Base-by-base conservation (phyloP, 805 yeast genomes). In the Zygotorulaspora florentina region DNA sequence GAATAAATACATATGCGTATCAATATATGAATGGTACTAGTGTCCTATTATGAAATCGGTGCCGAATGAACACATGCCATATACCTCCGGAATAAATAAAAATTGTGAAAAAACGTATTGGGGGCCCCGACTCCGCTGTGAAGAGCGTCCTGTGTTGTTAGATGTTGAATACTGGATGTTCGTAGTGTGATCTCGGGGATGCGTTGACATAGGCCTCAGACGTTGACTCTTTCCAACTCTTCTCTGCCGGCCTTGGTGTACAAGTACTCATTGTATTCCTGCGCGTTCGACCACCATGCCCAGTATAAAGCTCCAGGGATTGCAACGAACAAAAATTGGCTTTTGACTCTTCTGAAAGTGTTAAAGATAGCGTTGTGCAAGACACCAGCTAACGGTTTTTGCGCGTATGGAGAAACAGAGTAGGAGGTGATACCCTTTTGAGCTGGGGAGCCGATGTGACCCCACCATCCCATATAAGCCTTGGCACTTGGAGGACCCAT, bases 171-270 rank as follows among this genome's bases (percentile, higher is more conserved):
- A 20, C 7, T 20, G 7, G 25, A 20, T 20, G 7, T 20, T 20
- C 25, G 4, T 20, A 20, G 25, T 20, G 7, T 7, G 4, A 7
- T 20, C 25, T 20, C 25, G 7, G 25, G 25, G 25, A 20, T 34
- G 17, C 35, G 37, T 5, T 11, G 6, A 7, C 37, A 11, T 17
- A 34, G 16, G n/a, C 28, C 17, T 61, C 61, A 70, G 45, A 66
- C 72, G 57, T 70, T 72, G 46, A 71, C 73, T 69, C 80, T 81
- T 69, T 79, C 91, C 66, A 91, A 80, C 67, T 91, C 96, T 76
- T 85, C 91, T 76, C 90, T 87, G 70, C 99, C 99, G 55, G 87
- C 98, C 79, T 91, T 91, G 71, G 97, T 89, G 80, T 91, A 91
- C 69, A 91, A 79, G 81, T 75, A 90, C 68, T 82, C 91, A 73